Conservation (phyloP, 257 asterid species). For the Eucommia ulmoides region DNA sequence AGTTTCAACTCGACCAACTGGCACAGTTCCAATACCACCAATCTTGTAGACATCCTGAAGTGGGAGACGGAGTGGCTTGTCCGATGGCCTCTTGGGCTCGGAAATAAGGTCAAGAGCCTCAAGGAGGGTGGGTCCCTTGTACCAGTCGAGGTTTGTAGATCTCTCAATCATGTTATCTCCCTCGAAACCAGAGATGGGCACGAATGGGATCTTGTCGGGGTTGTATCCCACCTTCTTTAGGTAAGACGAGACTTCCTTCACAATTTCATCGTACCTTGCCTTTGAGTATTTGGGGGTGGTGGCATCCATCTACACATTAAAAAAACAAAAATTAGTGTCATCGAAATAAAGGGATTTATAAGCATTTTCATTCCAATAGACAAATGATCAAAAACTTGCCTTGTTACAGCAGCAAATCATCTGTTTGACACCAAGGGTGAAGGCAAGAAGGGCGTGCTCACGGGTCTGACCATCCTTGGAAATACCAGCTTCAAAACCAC, state of each 20-base stretch:
- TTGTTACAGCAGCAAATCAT: constrained; percentile 1
- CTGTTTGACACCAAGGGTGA: constrained; percentile 1
- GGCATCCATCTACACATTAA: constrained; percentile 18
- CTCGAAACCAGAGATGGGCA: constrained; percentile 24
- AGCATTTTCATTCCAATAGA: background rate
- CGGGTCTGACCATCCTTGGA: constrained; percentile 11
- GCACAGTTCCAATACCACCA: constrained; percentile 28
- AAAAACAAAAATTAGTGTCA: background rate
- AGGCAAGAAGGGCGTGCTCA: background rate
- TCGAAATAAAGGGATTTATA: background rate
- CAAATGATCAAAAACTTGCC: background rate
- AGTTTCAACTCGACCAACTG: constrained; percentile 24
- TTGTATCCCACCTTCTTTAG: constrained; percentile 26
- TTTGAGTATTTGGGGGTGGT: constrained; percentile 24
- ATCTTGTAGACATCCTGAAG: constrained; percentile 25
- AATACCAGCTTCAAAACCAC: constrained; percentile 15
- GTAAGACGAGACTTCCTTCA: constrained; percentile 22
- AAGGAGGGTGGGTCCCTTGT: constrained; percentile 29
- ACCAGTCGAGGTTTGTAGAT: constrained; percentile 24
- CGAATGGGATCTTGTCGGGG: constrained; percentile 21
- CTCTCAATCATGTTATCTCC: constrained; percentile 29
- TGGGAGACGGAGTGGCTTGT: constrained; percentile 28
- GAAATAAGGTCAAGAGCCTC: constrained; percentile 22
- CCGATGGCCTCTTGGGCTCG: constrained; percentile 24
- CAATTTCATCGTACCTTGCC: constrained; percentile 22